These are phyloP conservation scores for Penicillium sp. DNA, from an alignment of 2,329 filamentous ascomycete species.

Conservation along the genomic window DNA sequence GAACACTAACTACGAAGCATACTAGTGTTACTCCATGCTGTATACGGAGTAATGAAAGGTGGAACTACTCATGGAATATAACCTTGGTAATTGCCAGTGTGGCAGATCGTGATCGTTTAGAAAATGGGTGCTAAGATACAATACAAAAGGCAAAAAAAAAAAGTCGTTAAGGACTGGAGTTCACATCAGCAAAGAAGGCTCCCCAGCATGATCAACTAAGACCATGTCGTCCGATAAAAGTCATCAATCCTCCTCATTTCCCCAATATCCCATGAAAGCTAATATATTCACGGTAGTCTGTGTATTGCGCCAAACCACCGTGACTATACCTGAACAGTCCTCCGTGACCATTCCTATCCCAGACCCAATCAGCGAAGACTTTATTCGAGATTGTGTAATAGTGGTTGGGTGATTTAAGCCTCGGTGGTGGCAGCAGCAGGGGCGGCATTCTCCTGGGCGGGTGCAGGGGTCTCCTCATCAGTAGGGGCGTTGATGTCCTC, in stretches of 20 bases:
- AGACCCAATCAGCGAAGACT: conserved; percentile 16
- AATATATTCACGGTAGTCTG: conserved; percentile 24
- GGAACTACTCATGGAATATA: not conserved
- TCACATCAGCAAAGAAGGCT: conserved; percentile 22
- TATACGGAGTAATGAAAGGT: not conserved
- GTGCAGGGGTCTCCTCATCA: conserved; percentile 44
- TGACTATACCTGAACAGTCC: conserved; percentile 29
- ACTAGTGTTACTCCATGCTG: not conserved
- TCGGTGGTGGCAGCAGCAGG: conserved; percentile 28
- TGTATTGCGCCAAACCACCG: conserved; percentile 15
- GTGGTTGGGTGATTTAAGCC: conserved; percentile 32
- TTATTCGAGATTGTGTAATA: conserved; percentile 20
- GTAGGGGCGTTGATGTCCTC: conserved; percentile 60
- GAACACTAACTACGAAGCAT: not conserved
- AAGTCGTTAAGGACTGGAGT: conserved; percentile 35
- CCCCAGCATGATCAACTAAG: conserved; percentile 22
- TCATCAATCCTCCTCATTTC: conserved; percentile 27
- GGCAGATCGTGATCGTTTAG: conserved; percentile 37
- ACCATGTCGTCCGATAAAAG: conserved; percentile 27
- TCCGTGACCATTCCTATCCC: conserved; percentile 12
- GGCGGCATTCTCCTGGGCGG: conserved; percentile 30
- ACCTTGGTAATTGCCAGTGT: conserved; percentile 14
- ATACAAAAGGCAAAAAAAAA: conserved; percentile 41
- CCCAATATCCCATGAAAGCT: conserved; percentile 24
- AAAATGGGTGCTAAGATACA: conserved; percentile 47